Base-by-base conservation (phyloP, 164 flowering plant genomes). In the Magnolia kwangsiensis region DNA sequence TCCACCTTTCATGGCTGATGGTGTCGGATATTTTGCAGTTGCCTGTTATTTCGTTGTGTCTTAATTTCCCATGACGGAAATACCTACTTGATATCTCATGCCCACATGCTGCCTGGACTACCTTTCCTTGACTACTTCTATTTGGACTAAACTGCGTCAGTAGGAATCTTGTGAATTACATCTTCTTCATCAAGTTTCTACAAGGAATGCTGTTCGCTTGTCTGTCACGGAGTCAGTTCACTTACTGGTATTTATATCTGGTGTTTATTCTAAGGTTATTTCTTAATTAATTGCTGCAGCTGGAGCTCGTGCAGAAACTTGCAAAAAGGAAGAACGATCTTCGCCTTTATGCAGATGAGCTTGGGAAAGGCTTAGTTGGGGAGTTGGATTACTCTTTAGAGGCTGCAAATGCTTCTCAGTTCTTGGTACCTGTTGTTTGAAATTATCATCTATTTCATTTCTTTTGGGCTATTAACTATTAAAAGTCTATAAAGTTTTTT, bases 311-410 rank as follows among this genome's bases (percentile, higher is more conserved):
- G 83, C 92, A 86, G 85, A 90, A 87, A 86, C 77, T 94, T 72
- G 90, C 91, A 18, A 94, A 91, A 84, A 92, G 97, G 76, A 90
- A 90, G 83, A 90, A 76, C 83, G 96, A 96, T 80, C 92, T 85
- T 79, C 89, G 91, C 72, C 82, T 90, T 6, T 96, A 94, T 89
- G 99, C 96, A 73, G 99, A 96, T 85, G 99, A 96, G 82, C 94
- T 96, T 74, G 99, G 99, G 67, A 96, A 83, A 85, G 99, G 99
- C 61, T 88, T 96, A 66, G 86, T 90, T 71, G 99, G 97, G 72
- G 99, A 96, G 81, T 84, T 96, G 80, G 96, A 96, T 82, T 96
- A 94, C 82, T 90, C 78, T 71, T 79, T 90, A 78, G 99, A 96
- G 88, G 99, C 97, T 82, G 86, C 87, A 72, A 94, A 94, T 89